phyloP scores from a whole-genome alignment of 129 eudicot genomes.

The Flaveria sonorensis region DNA sequence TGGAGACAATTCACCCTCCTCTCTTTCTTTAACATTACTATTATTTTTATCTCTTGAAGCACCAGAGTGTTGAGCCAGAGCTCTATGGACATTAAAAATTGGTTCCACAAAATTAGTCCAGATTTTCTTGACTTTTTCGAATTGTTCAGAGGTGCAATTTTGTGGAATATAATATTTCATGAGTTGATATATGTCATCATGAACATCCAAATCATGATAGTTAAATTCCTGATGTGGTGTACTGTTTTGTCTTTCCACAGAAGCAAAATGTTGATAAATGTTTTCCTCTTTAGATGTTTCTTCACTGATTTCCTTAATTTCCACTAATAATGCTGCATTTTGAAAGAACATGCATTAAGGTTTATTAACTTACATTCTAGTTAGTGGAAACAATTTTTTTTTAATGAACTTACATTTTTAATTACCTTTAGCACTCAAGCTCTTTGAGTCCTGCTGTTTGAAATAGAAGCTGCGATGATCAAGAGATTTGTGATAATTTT shows the following conservation, averaged over 20 bases:
- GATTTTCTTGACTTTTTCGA: slow-evolving; percentile 71
- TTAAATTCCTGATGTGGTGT: slow-evolving; percentile 67
- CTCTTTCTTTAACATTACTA: slow-evolving; percentile 51
- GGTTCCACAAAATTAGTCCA: slow-evolving; percentile 89
- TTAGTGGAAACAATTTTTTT: neutral
- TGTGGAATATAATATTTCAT: slow-evolving; percentile 77
- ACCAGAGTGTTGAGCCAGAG: slow-evolving; percentile 40
- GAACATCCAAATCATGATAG: slow-evolving; percentile 63
- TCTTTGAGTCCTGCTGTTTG: slow-evolving; percentile 94
- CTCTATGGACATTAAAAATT: slow-evolving; percentile 47
- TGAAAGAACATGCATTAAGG: slow-evolving; percentile 10
- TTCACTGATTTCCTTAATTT: slow-evolving; percentile 75
- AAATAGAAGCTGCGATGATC: slow-evolving; percentile 97
- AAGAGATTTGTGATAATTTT: slow-evolving; percentile 93
- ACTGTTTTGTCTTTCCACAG: slow-evolving; percentile 51
- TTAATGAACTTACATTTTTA: slow-evolving; percentile 11
- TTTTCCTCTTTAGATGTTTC: slow-evolving; percentile 57
- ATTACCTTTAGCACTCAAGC: slow-evolving; percentile 93
- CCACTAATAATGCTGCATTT: slow-evolving; percentile 69
- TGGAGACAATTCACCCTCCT: slow-evolving; percentile 92
- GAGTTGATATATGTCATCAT: slow-evolving; percentile 83
- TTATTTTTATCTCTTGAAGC: slow-evolving; percentile 31
- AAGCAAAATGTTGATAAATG: slow-evolving; percentile 57
- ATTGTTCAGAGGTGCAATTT: slow-evolving; percentile 71
- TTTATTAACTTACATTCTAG: neutral